A percentile compares a stretch with the other conserved stretches of the same genome.
Evolutionary conservation across 768 basidiomycete genomes (phyloP).

Genomic region (Tylopilus plumbeoviolaceoides): DNA sequence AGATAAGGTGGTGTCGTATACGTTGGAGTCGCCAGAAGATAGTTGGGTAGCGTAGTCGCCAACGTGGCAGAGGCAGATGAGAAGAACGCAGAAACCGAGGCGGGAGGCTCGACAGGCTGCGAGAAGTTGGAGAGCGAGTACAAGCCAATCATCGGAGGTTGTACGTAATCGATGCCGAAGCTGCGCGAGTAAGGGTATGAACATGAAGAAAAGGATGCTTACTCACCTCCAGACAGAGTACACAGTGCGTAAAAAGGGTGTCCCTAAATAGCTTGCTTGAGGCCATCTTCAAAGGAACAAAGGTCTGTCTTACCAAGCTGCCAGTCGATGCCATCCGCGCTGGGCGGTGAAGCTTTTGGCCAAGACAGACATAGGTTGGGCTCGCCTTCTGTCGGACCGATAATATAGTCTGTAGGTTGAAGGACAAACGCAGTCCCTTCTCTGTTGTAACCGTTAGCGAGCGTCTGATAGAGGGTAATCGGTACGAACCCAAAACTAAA

Average conservation of each 20-base stretch:
- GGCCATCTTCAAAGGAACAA: background rate
- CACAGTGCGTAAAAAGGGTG: conserved; percentile 68
- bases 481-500: conserved; percentile 64
- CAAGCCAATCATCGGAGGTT: conserved; percentile 75
- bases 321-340: conserved; percentile 77
- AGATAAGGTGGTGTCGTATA: conserved; percentile 60
- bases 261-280: conserved; percentile 35
- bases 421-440: conserved; percentile 47
- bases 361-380: conserved; percentile 70
- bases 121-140: conserved; percentile 55
- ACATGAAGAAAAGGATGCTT: background rate
- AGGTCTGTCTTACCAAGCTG: conserved; percentile 53
- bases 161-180: conserved; percentile 69
- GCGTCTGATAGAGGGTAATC: background rate
- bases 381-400: conserved; percentile 62
- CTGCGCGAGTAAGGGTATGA: conserved; percentile 33
- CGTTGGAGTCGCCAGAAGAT: conserved; percentile 58
- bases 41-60: conserved; percentile 69
- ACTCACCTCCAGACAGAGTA: conserved; percentile 73
- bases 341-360: conserved; percentile 65
- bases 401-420: conserved; percentile 72
- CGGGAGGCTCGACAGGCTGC: conserved; percentile 37
- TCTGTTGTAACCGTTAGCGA: conserved; percentile 12
- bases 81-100: conserved; percentile 46
- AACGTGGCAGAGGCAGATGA: conserved; percentile 62